Conservation (phyloP, 371 early-diverging fungal species). For the Mucor ambiguus region DNA sequence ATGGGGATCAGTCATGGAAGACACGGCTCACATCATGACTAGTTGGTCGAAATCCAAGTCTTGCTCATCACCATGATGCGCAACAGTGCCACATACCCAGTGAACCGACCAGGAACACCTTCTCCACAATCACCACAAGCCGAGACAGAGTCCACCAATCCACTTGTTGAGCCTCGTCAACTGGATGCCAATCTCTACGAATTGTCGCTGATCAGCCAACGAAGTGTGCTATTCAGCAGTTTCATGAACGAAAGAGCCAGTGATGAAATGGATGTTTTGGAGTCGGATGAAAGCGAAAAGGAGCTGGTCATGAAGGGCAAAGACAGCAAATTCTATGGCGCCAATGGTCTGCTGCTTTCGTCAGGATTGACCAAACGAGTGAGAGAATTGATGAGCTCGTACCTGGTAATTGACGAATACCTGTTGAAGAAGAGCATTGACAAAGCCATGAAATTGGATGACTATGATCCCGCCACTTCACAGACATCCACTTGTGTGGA, state of each 20-base stretch:
- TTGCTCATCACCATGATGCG: constrained; percentile 41
- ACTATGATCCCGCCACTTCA: constrained; percentile 63
- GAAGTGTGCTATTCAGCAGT: constrained; percentile 73
- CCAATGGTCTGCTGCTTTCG: constrained; percentile 49
- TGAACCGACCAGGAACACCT: constrained; percentile 15
- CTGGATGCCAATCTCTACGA: constrained; percentile 76
- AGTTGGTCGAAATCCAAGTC: constrained; percentile 49
- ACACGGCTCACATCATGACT: background rate
- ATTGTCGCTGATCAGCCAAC: constrained; percentile 78
- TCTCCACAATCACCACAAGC: background rate
- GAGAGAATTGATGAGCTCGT: constrained; percentile 69
- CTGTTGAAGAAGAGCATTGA: constrained; percentile 73
- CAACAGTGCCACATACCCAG: constrained; percentile 19
- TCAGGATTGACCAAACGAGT: constrained; percentile 66
- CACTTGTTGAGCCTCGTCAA: constrained; percentile 74
- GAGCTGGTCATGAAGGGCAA: constrained; percentile 47
- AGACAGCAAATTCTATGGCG: constrained; percentile 49
- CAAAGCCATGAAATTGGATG: constrained; percentile 67
- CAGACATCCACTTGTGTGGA: constrained; percentile 85
- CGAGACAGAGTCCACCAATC: constrained; percentile 27
- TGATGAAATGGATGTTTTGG: constrained; percentile 47
- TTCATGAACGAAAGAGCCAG: constrained; percentile 69
- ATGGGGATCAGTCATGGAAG: background rate
- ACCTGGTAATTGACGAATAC: constrained; percentile 74
- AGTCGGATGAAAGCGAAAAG: constrained; percentile 34